phyloP scores from a whole-genome alignment of 176 grass and related monocot species.

The Olyra latifolia region DNA sequence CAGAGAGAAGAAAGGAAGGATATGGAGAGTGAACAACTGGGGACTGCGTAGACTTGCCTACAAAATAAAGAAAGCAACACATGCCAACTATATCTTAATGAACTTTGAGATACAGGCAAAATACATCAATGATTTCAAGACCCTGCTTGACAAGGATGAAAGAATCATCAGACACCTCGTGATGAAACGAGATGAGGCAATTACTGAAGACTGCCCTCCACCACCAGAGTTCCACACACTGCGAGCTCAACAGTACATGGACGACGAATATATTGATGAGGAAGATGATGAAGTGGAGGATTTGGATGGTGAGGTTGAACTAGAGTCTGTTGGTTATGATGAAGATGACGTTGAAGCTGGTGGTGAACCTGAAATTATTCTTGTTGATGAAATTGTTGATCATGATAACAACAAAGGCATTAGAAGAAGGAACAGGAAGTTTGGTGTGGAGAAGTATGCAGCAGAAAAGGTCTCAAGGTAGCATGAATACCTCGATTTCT shows the following conservation, averaged over 20 bases:
- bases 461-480: constrained; percentile 44
- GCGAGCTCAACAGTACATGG: constrained; percentile 51
- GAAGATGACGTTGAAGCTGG: constrained; percentile 27
- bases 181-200: constrained; percentile 75
- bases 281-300: constrained; percentile 24
- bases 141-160: constrained; percentile 84
- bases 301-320: constrained; percentile 22
- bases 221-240: constrained; percentile 64
- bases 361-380: constrained; percentile 68
- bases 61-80: constrained; percentile 80
- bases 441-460: constrained; percentile 49
- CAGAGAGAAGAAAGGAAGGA: constrained; percentile 91
- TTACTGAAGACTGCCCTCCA: constrained; percentile 71
- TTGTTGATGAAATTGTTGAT: constrained; percentile 54
- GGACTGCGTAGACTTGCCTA: constrained; percentile 81
- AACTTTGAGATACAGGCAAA: constrained; percentile 94
- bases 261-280: constrained; percentile 50
- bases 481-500: neutral
- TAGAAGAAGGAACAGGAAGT: constrained; percentile 36
- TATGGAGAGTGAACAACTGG: constrained; percentile 97
- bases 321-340: constrained; percentile 34
- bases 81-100: constrained; percentile 91
- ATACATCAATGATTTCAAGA: constrained; percentile 87
- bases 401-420: constrained; percentile 25
- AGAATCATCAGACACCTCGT: constrained; percentile 86